These are phyloP conservation scores for Emergomyces pasteurianus DNA, from an alignment of 2,329 filamentous ascomycete genomes.

Conservation along the genomic window DNA sequence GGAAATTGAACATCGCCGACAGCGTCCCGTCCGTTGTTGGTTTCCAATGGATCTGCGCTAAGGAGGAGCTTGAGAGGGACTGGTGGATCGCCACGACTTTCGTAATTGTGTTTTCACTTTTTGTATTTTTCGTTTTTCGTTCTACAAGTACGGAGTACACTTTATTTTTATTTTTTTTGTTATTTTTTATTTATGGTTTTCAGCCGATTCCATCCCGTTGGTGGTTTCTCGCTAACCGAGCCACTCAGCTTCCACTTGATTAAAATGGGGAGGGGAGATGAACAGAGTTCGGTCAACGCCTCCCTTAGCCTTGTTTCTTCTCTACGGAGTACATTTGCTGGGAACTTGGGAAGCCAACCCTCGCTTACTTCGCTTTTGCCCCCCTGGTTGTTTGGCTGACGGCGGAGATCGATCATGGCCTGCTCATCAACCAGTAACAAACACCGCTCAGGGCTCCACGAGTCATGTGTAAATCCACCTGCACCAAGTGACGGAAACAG, in stretches of 20 bases:
- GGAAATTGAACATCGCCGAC: slow-evolving; percentile 7
- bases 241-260: slow-evolving; percentile 3
- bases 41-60: slow-evolving; percentile 11
- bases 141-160: too few relatives aligned
- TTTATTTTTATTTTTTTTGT: not conserved
- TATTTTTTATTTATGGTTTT: not conserved
- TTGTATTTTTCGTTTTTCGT: too few relatives aligned
- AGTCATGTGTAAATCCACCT: slow-evolving; percentile 2
- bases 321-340: too few relatives aligned
- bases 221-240: slow-evolving; percentile 6
- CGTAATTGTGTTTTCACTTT: not conserved
- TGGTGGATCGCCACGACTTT: slow-evolving; percentile 2
- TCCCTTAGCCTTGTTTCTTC: not conserved
- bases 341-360: not conserved
- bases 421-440: not conserved
- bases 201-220: not conserved
- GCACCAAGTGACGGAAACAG: not conserved
- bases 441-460: not conserved
- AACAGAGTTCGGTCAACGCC: not conserved
- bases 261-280: not conserved
- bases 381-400: not conserved
- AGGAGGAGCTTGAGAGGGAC: slow-evolving; percentile 5
- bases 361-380: not conserved
- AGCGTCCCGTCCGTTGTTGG: slow-evolving; percentile 9
- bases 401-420: not conserved